These are phyloP conservation scores for Albatrellus sp. DNA, from an alignment of 1,284 basidiomycete species.

Conservation along the genomic window DNA sequence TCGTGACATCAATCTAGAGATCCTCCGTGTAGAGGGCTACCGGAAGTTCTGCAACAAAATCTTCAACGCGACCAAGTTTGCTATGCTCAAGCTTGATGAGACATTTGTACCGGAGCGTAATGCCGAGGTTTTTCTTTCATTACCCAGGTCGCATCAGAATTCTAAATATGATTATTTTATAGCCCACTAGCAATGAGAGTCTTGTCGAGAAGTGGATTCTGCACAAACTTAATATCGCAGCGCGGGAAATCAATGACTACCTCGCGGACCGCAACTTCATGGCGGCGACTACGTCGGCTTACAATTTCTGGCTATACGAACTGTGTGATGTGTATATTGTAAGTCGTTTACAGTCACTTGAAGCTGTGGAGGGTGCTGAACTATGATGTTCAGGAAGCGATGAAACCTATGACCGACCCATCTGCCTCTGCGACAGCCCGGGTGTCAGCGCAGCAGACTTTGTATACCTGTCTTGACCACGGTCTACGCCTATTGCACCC, in stretches of 20 bases:
- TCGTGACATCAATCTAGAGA: slow-evolving; percentile 93
- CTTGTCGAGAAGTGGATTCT: slow-evolving; percentile 95
- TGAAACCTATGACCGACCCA: slow-evolving; percentile 92
- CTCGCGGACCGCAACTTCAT: slow-evolving; percentile 87
- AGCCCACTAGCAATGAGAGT: slow-evolving; percentile 84
- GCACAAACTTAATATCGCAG: slow-evolving; percentile 84
- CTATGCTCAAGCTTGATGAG: slow-evolving; percentile 86
- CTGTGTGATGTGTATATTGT: slow-evolving; percentile 98
- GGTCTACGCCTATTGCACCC: slow-evolving; percentile 90
- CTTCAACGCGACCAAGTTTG: slow-evolving; percentile 99
- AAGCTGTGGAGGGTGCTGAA: background rate
- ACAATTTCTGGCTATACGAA: slow-evolving; percentile 98
- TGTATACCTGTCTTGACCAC: slow-evolving; percentile 90
- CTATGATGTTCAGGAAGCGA: slow-evolving; percentile 61
- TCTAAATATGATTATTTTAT: background rate
- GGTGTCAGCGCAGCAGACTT: slow-evolving; percentile 86
- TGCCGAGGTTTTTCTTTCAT: slow-evolving; percentile 39
- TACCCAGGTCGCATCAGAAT: background rate
- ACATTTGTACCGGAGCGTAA: slow-evolving; percentile 65
- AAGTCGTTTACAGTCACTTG: slow-evolving; percentile 17
- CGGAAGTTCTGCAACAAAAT: slow-evolving; percentile 99
- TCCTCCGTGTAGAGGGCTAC: slow-evolving; percentile 96
- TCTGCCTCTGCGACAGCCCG: slow-evolving; percentile 50
- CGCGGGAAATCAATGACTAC: slow-evolving; percentile 64
- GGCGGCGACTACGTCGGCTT: slow-evolving; percentile 72